Conservation (phyloP, 352 stramenopile species). For the Globisporangium sylvaticum region DNA sequence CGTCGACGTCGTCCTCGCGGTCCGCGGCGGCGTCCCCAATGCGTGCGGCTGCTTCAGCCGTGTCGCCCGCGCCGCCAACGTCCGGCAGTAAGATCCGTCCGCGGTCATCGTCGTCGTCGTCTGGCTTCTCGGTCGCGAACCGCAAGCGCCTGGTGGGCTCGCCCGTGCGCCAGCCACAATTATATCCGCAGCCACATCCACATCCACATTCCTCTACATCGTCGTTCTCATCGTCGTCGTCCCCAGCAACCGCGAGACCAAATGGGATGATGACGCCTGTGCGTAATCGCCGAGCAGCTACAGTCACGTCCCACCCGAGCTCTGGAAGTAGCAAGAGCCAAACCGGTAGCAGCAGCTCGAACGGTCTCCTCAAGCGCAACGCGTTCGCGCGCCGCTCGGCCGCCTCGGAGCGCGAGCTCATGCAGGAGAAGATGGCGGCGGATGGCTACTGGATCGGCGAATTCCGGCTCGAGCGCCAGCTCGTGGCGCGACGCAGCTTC, state of each 20-base stretch:
- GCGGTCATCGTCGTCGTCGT: constrained; percentile 20
- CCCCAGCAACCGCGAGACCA: no score
- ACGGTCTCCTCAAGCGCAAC: constrained; percentile 19
- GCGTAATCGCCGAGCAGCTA: constrained; percentile 7
- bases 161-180: not conserved
- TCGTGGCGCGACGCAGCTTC: constrained; percentile 28
- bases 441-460: constrained; percentile 81
- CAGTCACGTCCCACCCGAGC: constrained; percentile 15
- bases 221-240: not conserved
- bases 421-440: constrained; percentile 53
- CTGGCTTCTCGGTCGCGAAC: constrained; percentile 13
- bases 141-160: constrained; percentile 11
- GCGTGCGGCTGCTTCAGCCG: not conserved
- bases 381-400: constrained; percentile 21
- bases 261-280: not conserved
- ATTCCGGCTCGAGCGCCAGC: constrained; percentile 46
- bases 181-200: not conserved
- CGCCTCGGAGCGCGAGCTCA: constrained; percentile 36
- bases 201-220: not conserved
- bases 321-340: not conserved
- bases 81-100: constrained; percentile 13
- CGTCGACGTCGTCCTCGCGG: not conserved
- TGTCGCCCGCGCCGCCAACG: not conserved
- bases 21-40: constrained; percentile 15
- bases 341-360: not conserved